Evolutionary conservation across 495 filamentous ascomycete species (phyloP).

Genomic region (Daldinia childiae): DNA sequence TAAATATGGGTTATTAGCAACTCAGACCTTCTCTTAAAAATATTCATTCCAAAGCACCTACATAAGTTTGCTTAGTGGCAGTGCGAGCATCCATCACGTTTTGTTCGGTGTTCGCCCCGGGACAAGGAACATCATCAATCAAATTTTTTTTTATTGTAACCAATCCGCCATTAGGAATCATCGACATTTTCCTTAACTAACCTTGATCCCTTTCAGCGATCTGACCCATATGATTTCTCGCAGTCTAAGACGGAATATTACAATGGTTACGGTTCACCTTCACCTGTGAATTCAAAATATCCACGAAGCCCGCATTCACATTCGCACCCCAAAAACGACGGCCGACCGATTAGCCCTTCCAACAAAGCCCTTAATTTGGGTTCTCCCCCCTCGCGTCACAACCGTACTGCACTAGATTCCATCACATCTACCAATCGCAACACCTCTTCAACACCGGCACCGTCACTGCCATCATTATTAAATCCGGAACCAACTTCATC

Average conservation of each 20-base stretch:
- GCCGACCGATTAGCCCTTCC: conserved; percentile 63
- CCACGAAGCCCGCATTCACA: conserved; percentile 66
- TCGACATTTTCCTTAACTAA: conserved; percentile 28
- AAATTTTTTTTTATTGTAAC: conserved; percentile 25
- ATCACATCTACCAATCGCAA: conserved; percentile 54
- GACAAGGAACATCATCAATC: conserved; percentile 32
- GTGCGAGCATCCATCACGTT: conserved; percentile 12
- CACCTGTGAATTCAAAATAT: conserved; percentile 65
- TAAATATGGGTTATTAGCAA: background rate
- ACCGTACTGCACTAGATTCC: conserved; percentile 53
- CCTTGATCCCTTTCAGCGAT: conserved; percentile 50
- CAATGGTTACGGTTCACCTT: conserved; percentile 67
- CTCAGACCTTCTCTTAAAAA: conserved; percentile 2
- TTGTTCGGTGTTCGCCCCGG: conserved; percentile 24
- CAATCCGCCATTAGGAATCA: conserved; percentile 16
- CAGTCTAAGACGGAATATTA: conserved; percentile 57
- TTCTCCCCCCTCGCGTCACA: conserved; percentile 54
- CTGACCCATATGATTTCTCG: conserved; percentile 63
- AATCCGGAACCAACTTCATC: conserved; percentile 58
- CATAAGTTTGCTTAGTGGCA: conserved; percentile 43
- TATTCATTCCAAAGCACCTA: conserved; percentile 14
- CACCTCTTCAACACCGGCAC: conserved; percentile 55
- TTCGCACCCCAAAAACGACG: conserved; percentile 61
- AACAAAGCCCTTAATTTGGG: conserved; percentile 62
- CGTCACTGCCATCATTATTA: conserved; percentile 49